These are phyloP conservation scores for Pseudisothecium myosuroides DNA, from an alignment of 225 moss, liverwort and hornwort species.

Conservation along the genomic window DNA sequence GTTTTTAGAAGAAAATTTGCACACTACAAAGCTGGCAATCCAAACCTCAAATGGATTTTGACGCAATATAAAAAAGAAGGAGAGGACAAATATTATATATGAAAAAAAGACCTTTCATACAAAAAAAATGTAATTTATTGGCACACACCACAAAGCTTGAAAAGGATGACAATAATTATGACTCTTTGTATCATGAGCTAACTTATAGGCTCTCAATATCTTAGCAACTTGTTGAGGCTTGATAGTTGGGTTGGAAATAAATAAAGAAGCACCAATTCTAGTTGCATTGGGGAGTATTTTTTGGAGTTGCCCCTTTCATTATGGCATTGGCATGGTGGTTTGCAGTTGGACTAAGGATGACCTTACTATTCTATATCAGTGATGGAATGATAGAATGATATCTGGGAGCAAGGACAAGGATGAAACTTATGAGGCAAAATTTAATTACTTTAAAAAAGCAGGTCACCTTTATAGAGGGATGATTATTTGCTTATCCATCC, in stretches of 20 bases:
- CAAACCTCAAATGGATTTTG: not conserved
- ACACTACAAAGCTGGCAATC: not conserved
- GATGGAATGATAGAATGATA: accelerated
- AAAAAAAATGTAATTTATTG: too few relatives aligned
- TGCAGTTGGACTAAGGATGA: not conserved
- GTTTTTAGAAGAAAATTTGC: not conserved
- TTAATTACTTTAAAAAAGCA: not conserved
- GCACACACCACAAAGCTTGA: not conserved
- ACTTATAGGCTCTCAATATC: too few relatives aligned
- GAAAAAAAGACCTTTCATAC: too few relatives aligned
- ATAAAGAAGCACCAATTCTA: not conserved
- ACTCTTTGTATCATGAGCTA: not conserved
- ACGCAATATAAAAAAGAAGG: not conserved
- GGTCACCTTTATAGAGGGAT: not conserved
- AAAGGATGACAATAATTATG: not conserved
- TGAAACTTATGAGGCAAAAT: not conserved
- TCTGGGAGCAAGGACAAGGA: accelerated
- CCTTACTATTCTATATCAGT: not conserved
- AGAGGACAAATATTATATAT: not conserved
- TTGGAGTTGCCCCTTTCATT: not conserved
- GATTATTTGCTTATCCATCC: not conserved
- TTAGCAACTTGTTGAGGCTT: accelerated
- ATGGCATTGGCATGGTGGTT: not conserved
- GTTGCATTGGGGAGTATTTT: not conserved
- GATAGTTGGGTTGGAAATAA: accelerated